These are phyloP conservation scores for Haplographium delicatum DNA, from an alignment of 495 filamentous ascomycete species.

Conservation along the genomic window DNA sequence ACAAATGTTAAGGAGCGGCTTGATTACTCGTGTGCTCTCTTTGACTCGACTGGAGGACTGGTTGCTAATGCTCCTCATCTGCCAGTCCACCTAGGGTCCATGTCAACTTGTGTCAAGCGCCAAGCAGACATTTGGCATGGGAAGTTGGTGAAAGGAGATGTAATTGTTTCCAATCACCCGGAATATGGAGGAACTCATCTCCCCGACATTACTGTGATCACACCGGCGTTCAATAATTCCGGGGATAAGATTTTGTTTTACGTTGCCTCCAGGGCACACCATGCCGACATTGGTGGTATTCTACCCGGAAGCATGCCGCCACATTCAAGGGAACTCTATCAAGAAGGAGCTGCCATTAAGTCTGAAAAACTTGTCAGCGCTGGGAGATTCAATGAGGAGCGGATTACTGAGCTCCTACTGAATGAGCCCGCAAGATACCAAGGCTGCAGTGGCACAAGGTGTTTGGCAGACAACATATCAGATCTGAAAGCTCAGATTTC, in stretches of 20 bases:
- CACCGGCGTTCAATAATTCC: conserved; percentile 73
- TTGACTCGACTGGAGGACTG: conserved; percentile 82
- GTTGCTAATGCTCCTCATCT: conserved; percentile 95
- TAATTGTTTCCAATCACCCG: conserved; percentile 93
- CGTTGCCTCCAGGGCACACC: conserved; percentile 90
- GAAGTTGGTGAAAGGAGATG: conserved; percentile 84
- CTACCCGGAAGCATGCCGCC: conserved; percentile 96
- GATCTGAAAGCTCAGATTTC: conserved; percentile 96
- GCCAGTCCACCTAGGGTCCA: conserved; percentile 84
- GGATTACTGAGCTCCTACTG: conserved; percentile 78
- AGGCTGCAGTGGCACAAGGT: conserved; percentile 84
- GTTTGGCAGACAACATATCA: conserved; percentile 89
- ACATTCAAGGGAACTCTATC: conserved; percentile 84
- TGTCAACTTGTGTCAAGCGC: conserved; percentile 92
- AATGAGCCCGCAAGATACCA: conserved; percentile 78
- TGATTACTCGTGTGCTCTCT: conserved; percentile 94
- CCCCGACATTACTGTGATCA: conserved; percentile 91
- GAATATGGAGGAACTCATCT: conserved; percentile 79
- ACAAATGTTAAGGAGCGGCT: conserved; percentile 98
- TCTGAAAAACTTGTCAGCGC: conserved; percentile 90
- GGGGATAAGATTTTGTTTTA: conserved; percentile 93
- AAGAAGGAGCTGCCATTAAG: conserved; percentile 93
- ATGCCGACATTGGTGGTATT: conserved; percentile 96
- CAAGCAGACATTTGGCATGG: conserved; percentile 93
- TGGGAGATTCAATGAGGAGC: conserved; percentile 82